phyloP scores from a whole-genome alignment of 352 stramenopile species.

The Pythium brassicae region DNA sequence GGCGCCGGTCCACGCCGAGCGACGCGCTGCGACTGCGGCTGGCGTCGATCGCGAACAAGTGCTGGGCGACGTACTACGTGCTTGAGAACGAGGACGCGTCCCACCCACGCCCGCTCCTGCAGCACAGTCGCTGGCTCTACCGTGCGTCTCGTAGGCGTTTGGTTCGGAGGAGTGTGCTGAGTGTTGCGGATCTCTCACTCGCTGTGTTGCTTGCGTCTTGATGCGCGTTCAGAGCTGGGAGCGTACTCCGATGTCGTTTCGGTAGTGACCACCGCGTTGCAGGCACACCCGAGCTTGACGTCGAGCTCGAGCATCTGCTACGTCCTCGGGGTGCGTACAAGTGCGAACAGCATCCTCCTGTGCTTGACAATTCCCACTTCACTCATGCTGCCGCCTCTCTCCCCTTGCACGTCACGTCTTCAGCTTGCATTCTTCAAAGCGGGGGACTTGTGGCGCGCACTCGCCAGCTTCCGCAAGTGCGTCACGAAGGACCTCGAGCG shows the following conservation, averaged over 20 bases:
- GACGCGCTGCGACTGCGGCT: constrained; percentile 13
- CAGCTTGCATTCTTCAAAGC: constrained; percentile 35
- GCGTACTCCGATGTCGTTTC: constrained; percentile 22
- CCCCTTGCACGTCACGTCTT: constrained; percentile 1
- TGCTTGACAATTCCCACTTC: neutral
- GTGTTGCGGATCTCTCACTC: neutral
- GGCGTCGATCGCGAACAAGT: constrained; percentile 29
- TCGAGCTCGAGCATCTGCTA: constrained; percentile 26
- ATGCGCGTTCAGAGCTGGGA: constrained; percentile 24
- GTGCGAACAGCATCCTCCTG: neutral
- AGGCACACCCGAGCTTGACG: constrained; percentile 3
- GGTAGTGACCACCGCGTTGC: constrained; percentile 14
- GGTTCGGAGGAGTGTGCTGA: neutral
- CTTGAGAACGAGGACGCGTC: constrained; percentile 34
- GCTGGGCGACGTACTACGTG: constrained; percentile 48
- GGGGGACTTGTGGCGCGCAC: constrained; percentile 36
- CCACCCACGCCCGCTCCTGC: constrained; percentile 21
- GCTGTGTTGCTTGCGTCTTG: constrained; percentile 1
- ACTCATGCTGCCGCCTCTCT: neutral
- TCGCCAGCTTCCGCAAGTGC: constrained; percentile 45
- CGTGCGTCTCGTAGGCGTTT: constrained; percentile 21
- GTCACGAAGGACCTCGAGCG: constrained; percentile 29
- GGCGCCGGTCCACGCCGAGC: constrained; percentile 5
- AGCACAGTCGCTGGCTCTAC: constrained; percentile 73
- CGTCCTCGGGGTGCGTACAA: constrained; percentile 35